Conservation (phyloP, 2,329 filamentous ascomycete genomes). For the Escovopsis sp. region DNA sequence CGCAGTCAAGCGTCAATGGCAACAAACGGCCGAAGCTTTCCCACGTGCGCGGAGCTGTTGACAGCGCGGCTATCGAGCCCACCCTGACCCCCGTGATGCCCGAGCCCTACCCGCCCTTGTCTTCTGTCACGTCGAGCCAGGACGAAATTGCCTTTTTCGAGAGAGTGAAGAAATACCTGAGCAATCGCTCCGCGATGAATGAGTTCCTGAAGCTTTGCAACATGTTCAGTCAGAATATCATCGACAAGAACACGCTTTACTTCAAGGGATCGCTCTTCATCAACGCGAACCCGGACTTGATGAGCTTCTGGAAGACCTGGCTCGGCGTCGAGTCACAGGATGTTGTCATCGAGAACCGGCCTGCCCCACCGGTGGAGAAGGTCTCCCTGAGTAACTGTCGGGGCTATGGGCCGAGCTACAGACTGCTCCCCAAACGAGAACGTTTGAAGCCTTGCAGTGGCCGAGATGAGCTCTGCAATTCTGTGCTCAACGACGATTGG, state of each 20-base stretch:
- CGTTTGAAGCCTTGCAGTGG: conserved; percentile 85
- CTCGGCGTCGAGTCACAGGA: conserved; percentile 65
- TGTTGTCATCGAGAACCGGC: conserved; percentile 63
- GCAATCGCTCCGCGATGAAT: conserved; percentile 81
- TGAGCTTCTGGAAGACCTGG: conserved; percentile 75
- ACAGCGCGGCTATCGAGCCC: conserved; percentile 58
- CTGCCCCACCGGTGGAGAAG: conserved; percentile 59
- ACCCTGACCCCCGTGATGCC: conserved; percentile 80
- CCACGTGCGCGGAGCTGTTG: conserved; percentile 47
- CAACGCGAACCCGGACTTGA: conserved; percentile 75
- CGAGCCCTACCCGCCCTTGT: conserved; percentile 67
- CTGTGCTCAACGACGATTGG: conserved; percentile 94
- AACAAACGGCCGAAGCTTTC: conserved; percentile 60
- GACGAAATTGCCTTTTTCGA: conserved; percentile 94
- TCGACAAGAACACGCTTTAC: conserved; percentile 70
- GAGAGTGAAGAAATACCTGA: conserved; percentile 87
- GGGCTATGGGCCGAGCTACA: conserved; percentile 89
- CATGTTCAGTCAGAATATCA: conserved; percentile 82
- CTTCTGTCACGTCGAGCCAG: conserved; percentile 55
- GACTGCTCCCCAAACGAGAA: conserved; percentile 79
- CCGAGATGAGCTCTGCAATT: conserved; percentile 84
- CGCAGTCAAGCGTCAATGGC: conserved; percentile 20
- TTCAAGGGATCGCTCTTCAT: conserved; percentile 78
- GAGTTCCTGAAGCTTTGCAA: conserved; percentile 98
- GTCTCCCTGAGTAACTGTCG: conserved; percentile 94